phyloP scores from a whole-genome alignment of 1,284 basidiomycete genomes.

The Ceratobasidium sp. region DNA sequence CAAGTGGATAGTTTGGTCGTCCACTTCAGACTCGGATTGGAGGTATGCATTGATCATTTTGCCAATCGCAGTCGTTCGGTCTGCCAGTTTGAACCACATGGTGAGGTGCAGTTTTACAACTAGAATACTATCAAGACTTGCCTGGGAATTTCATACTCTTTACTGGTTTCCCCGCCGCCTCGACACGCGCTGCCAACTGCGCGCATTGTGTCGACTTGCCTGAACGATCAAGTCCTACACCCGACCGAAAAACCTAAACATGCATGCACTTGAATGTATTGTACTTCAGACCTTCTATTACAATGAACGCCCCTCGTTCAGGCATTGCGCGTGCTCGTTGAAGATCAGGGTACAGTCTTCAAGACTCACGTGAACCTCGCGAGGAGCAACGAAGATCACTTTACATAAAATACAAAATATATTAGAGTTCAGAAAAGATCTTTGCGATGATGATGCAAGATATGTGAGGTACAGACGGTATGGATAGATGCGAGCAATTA shows the following conservation, averaged over 20 bases:
- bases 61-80: conserved; percentile 91
- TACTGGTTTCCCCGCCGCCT: conserved; percentile 54
- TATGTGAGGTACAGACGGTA: neutral
- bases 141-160: conserved; percentile 87
- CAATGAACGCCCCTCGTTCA: conserved; percentile 82
- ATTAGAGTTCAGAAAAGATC: neutral
- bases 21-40: conserved; percentile 82
- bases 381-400: conserved; percentile 4
- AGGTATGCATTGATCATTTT: conserved; percentile 95
- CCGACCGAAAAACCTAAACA: neutral
- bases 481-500: neutral
- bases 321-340: conserved; percentile 27
- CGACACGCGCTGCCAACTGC: conserved; percentile 65
- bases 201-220: conserved; percentile 90
- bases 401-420: conserved; percentile 35
- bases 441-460: conserved; percentile 3
- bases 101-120: neutral
- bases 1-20: conserved; percentile 92
- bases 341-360: conserved; percentile 24
- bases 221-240: conserved; percentile 79
- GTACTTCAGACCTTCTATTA: conserved; percentile 71
- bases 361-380: conserved; percentile 3
- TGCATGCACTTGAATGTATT: neutral
- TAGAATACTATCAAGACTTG: conserved; percentile 53
- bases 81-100: conserved; percentile 58